Percentiles rank a stretch among this genome's conserved stretches.
These are phyloP conservation scores for Bretschneidera sinensis DNA, from an alignment of 345 rosid species.

Conservation along the genomic window DNA sequence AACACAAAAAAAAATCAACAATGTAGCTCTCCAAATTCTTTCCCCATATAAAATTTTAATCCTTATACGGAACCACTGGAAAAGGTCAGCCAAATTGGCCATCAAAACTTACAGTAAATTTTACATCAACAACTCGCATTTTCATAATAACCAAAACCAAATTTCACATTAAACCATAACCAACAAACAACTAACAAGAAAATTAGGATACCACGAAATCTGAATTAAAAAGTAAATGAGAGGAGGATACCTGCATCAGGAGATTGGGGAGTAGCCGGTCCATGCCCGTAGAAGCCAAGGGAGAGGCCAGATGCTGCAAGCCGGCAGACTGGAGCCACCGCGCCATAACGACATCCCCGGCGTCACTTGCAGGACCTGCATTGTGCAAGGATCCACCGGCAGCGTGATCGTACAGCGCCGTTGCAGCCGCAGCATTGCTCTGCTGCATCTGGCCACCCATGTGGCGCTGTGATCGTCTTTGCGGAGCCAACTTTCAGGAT, in stretches of 20 bases:
- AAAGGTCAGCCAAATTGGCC: too few species aligned
- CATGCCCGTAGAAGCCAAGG: slow-evolving; percentile 65
- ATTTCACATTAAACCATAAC: background rate
- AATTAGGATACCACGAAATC: background rate
- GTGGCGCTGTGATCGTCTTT: slow-evolving; percentile 99
- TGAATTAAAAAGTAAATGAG: background rate
- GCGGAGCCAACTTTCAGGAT: slow-evolving; percentile 99
- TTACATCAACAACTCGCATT: background rate
- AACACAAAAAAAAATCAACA: too few species aligned
- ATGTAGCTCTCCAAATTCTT: background rate
- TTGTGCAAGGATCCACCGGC: slow-evolving; percentile 42
- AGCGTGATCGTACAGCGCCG: slow-evolving; percentile 68
- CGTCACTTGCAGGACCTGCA: slow-evolving; percentile 65
- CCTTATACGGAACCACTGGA: background rate
- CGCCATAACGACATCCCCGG: slow-evolving; percentile 96
- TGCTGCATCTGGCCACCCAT: slow-evolving; percentile 99
- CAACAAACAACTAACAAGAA: background rate
- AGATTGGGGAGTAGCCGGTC: slow-evolving; percentile 89
- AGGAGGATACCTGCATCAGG: slow-evolving; percentile 74
- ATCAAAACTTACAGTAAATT: background rate
- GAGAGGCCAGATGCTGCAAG: slow-evolving; percentile 99
- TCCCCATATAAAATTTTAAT: background rate
- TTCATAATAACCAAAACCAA: background rate
- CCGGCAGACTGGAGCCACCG: slow-evolving; percentile 99
- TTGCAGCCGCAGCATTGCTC: slow-evolving; percentile 78